Conservation (phyloP, 148 eudicot species). For the Polygonum maritimum region DNA sequence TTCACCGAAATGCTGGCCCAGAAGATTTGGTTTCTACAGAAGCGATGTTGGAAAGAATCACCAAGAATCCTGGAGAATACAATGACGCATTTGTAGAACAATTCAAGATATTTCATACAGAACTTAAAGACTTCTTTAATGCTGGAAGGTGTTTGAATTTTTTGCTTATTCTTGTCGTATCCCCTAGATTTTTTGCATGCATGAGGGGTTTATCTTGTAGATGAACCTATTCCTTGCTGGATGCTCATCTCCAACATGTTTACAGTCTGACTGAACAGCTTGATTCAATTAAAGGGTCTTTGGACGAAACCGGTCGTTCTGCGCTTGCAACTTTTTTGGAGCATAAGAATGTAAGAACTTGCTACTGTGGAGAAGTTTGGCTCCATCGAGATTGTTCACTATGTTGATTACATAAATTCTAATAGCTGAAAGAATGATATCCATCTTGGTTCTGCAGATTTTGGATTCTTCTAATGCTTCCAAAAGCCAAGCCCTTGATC, state of each 20-base stretch:
- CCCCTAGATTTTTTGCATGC: background rate
- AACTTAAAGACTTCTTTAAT: constrained; percentile 97
- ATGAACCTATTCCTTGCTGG: background rate
- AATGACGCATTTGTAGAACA: constrained; percentile 79
- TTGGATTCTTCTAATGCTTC: constrained; percentile 44
- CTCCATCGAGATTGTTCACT: background rate
- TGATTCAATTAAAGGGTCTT: constrained; percentile 66
- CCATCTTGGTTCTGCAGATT: constrained; percentile 27
- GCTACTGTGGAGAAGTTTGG: background rate
- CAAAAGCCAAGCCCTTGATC: constrained; percentile 27
- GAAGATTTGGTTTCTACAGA: constrained; percentile 95
- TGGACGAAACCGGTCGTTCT: constrained; percentile 44
- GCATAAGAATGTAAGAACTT: constrained; percentile 56
- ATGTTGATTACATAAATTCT: background rate
- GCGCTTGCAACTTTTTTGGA: constrained; percentile 57
- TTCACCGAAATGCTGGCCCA: constrained; percentile 96
- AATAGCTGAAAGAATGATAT: background rate
- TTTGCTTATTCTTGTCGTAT: background rate
- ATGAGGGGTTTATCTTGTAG: background rate
- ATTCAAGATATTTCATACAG: constrained; percentile 79
- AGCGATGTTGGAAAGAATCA: constrained; percentile 87
- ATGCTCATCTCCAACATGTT: background rate
- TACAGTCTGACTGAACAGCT: constrained; percentile 91
- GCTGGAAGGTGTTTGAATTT: constrained; percentile 69
- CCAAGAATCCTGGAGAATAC: constrained; percentile 76